Percentiles rank a stretch among this genome's conserved stretches.
Conservation (phyloP, 495 filamentous ascomycete species). For the Elaphomyces granulatus region DNA sequence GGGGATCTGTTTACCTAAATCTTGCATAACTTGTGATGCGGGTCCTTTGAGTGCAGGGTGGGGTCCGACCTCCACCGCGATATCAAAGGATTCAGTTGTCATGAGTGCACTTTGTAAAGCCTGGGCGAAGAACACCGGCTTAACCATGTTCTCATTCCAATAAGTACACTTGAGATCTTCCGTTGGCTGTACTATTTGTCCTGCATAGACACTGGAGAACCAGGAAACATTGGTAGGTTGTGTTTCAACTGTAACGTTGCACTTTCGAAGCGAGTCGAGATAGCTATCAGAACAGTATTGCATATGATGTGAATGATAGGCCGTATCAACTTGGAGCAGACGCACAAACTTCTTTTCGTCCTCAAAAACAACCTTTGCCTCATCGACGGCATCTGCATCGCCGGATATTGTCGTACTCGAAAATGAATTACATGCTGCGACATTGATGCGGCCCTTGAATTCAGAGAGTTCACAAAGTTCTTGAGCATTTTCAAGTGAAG, state of each 20-base stretch:
- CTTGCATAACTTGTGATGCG: slow-evolving; percentile 15
- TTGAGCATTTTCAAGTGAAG: slow-evolving; percentile 29
- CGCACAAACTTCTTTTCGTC: slow-evolving; percentile 28
- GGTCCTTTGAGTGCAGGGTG: slow-evolving; percentile 33
- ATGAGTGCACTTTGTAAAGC: slow-evolving; percentile 25
- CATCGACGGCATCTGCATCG: slow-evolving; percentile 30
- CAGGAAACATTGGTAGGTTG: neutral
- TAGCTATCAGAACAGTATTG: slow-evolving; percentile 26
- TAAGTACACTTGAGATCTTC: slow-evolving; percentile 15
- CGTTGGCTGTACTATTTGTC: neutral
- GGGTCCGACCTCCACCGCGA: slow-evolving; percentile 36
- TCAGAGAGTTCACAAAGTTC: slow-evolving; percentile 23
- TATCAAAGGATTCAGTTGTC: slow-evolving; percentile 13
- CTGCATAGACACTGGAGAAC: slow-evolving; percentile 7
- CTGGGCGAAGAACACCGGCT: slow-evolving; percentile 35
- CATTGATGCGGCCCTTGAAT: slow-evolving; percentile 17
- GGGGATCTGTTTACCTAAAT: slow-evolving; percentile 9
- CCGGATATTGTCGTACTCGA: slow-evolving; percentile 27
- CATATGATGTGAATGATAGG: slow-evolving; percentile 53
- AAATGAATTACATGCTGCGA: slow-evolving; percentile 23
- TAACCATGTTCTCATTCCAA: slow-evolving; percentile 42
- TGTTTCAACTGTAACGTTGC: neutral
- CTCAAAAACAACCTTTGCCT: slow-evolving; percentile 26
- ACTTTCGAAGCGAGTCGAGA: slow-evolving; percentile 11
- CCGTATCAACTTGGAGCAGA: slow-evolving; percentile 26